phyloP scores from a whole-genome alignment of 371 early-diverging fungal species.

The Vairimorpha necatrix region DNA sequence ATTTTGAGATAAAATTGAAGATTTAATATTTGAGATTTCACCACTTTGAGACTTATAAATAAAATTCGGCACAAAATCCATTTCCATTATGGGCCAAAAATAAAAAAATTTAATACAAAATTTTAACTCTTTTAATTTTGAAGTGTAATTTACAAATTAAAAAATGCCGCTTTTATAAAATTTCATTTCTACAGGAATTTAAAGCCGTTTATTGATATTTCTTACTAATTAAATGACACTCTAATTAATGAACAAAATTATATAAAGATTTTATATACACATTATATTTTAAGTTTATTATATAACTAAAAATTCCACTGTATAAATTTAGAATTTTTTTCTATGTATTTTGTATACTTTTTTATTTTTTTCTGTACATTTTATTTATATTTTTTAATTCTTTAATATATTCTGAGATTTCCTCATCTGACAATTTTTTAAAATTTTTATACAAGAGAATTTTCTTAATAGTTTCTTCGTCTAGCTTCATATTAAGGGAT shows the following conservation, averaged over 20 bases:
- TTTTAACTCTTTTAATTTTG: no score
- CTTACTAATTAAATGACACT: no score
- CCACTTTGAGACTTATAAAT: neutral
- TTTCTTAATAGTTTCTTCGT: slow-evolving; percentile 5
- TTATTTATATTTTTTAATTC: neutral
- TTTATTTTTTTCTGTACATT: slow-evolving; percentile 13
- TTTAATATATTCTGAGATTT: neutral
- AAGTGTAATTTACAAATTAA: no score
- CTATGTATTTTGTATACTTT: neutral
- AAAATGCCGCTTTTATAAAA: no score
- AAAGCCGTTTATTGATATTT: no score
- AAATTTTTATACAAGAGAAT: neutral
- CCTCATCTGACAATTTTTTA: neutral
- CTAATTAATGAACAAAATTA: no score
- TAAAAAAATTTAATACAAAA: neutral
- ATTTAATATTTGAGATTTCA: neutral
- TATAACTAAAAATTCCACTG: no score
- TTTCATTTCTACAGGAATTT: no score
- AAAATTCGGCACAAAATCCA: slow-evolving; percentile 1
- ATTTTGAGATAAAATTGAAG: neutral
- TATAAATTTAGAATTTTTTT: neutral
- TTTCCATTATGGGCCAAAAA: neutral
- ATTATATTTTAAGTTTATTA: no score
- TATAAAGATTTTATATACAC: no score
- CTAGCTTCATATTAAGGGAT: neutral